Conservation (phyloP, 257 asterid genomes). For the Solanum rostratum region DNA sequence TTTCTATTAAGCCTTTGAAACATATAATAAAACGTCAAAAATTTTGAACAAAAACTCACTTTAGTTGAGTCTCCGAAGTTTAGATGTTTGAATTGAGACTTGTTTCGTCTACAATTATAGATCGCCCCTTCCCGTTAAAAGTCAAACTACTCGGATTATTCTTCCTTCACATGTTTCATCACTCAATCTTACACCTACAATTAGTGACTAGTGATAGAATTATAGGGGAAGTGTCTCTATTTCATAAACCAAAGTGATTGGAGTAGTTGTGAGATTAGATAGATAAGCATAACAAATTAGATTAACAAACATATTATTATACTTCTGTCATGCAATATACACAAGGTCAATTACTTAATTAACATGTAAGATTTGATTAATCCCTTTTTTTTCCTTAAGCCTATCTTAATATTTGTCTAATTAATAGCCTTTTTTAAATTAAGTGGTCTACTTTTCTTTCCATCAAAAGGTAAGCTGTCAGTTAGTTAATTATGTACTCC, state of each 20-base stretch:
- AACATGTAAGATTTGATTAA: not conserved
- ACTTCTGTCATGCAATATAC: not conserved
- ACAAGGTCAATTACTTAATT: not conserved
- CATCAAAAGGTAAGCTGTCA: not conserved
- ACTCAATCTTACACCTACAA: no score
- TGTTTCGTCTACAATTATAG: no score
- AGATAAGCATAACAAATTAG: constrained; percentile 5
- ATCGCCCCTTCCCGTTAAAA: no score
- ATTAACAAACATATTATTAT: not conserved
- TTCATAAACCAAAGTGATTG: constrained; percentile 11
- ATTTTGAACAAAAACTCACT: no score
- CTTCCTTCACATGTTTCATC: no score
- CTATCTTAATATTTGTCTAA: not conserved
- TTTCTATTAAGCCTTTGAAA: no score
- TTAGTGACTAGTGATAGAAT: no score
- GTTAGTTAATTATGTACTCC: not conserved
- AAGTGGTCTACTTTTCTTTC: not conserved
- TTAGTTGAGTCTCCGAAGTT: no score
- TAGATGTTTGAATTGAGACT: no score
- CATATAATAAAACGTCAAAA: no score
- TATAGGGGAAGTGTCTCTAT: not conserved
- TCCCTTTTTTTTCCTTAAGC: not conserved
- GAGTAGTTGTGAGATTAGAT: constrained; percentile 19
- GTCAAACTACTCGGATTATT: no score
- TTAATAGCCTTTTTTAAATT: not conserved